These are phyloP conservation scores for Volvox carteri DNA, from an alignment of 163 green algal species.

Conservation along the genomic window DNA sequence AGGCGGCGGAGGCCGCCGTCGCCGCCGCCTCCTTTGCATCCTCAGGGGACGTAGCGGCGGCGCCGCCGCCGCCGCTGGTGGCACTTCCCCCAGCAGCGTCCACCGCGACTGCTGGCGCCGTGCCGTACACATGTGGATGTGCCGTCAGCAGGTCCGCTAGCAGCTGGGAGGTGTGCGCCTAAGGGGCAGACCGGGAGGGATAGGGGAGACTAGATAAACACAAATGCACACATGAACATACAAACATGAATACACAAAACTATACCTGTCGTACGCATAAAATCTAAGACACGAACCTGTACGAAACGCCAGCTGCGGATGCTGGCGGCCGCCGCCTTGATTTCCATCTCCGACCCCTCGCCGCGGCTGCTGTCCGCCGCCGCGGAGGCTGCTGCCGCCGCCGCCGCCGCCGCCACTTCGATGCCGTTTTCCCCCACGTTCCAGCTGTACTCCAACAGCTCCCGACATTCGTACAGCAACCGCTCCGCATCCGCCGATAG, in stretches of 20 bases:
- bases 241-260: too few species aligned
- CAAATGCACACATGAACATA: too few species aligned
- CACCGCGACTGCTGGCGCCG: not conserved
- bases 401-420: constrained; percentile 36
- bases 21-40: not conserved
- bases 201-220: too few species aligned
- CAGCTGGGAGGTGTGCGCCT: constrained; percentile 54
- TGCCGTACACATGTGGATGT: not conserved
- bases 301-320: constrained; percentile 77
- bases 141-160: constrained; percentile 22
- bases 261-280: too few species aligned
- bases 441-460: constrained; percentile 67
- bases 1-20: not conserved
- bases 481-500: constrained; percentile 10
- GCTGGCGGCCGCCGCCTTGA: constrained; percentile 63
- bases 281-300: constrained; percentile 66
- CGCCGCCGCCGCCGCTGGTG: not conserved
- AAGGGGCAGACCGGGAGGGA: not conserved
- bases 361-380: too few species aligned
- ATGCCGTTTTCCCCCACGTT: constrained; percentile 74
- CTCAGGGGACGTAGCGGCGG: not conserved
- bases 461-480: constrained; percentile 55
- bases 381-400: not conserved
- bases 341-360: constrained; percentile 67
- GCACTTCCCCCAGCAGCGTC: not conserved